Conservation (phyloP, 179 eudicot genomes). For the Spergularia azorica region DNA sequence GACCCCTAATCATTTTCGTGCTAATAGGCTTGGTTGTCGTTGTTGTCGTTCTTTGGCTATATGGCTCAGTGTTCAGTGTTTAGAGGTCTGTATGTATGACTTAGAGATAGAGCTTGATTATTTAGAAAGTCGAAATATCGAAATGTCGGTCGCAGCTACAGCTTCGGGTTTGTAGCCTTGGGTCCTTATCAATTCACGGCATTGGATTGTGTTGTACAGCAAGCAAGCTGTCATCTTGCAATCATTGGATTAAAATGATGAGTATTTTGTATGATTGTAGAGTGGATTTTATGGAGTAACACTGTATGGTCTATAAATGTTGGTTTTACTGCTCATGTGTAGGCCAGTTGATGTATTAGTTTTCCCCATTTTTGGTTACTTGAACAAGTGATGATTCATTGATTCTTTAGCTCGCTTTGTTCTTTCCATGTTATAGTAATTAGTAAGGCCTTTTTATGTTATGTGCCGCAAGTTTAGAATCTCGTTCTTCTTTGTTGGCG, state of each 20-base stretch:
- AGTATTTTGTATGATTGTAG: too few relatives aligned
- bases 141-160: constrained; percentile 6
- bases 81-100: not conserved
- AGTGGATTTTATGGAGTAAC: not conserved
- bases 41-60: not conserved
- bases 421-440: not conserved
- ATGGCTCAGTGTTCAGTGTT: not conserved
- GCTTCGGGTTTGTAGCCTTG: not conserved
- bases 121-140: not conserved
- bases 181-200: constrained; percentile 4
- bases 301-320: constrained; percentile 3
- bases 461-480: too few relatives aligned
- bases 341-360: not conserved
- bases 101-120: not conserved
- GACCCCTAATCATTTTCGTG: not conserved
- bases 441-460: not conserved
- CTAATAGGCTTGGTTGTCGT: not conserved
- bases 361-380: not conserved
- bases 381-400: not conserved
- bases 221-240: constrained; percentile 14
- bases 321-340: not conserved
- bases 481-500: too few relatives aligned
- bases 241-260: not conserved
- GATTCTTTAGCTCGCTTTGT: not conserved
- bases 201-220: not conserved